Percentiles rank a stretch among this genome's conserved stretches.
These are phyloP conservation scores for Annulohypoxylon stygium DNA, from an alignment of 495 filamentous ascomycete species.

Conservation along the genomic window DNA sequence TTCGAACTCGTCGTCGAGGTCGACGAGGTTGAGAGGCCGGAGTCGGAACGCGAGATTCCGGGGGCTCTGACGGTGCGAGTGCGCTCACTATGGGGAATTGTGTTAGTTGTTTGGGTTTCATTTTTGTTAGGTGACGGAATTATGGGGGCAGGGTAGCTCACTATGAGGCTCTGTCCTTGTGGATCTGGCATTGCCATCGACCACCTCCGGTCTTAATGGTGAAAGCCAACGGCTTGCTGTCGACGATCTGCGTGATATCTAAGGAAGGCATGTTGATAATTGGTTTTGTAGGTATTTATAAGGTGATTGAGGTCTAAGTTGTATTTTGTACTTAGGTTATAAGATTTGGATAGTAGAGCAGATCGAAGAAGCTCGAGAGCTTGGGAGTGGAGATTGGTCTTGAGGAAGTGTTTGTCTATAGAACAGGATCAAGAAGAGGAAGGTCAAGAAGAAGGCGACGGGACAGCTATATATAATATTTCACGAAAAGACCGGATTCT, in stretches of 20 bases:
- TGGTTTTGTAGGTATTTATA: background rate
- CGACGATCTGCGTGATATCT: conserved; percentile 52
- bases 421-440: conserved; percentile 16
- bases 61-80: conserved; percentile 45
- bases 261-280: conserved; percentile 47
- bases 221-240: conserved; percentile 57
- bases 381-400: conserved; percentile 37
- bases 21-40: conserved; percentile 48
- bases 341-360: conserved; percentile 1
- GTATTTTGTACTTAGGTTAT: conserved; percentile 6
- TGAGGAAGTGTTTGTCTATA: conserved; percentile 14
- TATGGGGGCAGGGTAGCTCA: conserved; percentile 44
- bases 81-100: conserved; percentile 52
- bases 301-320: background rate
- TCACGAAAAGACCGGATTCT: conserved; percentile 30
- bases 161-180: conserved; percentile 58
- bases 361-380: background rate
- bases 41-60: conserved; percentile 48
- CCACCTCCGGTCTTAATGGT: conserved; percentile 56
- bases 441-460: conserved; percentile 17
- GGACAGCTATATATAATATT: conserved; percentile 39
- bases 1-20: conserved; percentile 42
- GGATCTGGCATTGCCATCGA: conserved; percentile 57
- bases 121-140: conserved; percentile 17
- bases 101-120: conserved; percentile 6